Percentiles rank a stretch among this genome's conserved stretches.
Evolutionary conservation across 768 basidiomycete species (phyloP).

Genomic region (Kwoniella mangroviensis): DNA sequence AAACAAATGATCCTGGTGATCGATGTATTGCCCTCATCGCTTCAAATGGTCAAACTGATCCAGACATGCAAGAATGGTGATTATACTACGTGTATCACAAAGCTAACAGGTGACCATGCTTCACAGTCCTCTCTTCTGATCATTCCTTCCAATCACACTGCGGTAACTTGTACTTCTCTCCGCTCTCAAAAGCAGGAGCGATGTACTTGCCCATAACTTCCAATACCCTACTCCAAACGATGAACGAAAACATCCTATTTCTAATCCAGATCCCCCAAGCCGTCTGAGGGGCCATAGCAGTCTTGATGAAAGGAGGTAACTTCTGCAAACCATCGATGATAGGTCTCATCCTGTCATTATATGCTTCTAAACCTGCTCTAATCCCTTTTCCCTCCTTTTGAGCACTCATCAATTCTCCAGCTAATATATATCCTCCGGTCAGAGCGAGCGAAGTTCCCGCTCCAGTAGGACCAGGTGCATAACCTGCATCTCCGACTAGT

Average conservation of each 20-base stretch:
- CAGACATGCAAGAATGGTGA: too few species aligned
- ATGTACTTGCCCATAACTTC: neutral
- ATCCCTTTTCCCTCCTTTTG: neutral
- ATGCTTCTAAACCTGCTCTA: neutral
- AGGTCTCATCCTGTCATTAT: constrained; percentile 4
- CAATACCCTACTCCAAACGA: neutral
- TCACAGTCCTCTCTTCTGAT: neutral
- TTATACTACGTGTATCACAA: too few species aligned
- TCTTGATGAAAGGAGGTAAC: constrained; percentile 6
- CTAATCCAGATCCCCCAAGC: neutral
- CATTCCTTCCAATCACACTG: neutral
- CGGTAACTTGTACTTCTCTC: neutral
- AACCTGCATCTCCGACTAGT: constrained; percentile 40
- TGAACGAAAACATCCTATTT: constrained; percentile 4
- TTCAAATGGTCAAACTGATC: too few species aligned
- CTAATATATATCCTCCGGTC: constrained; percentile 41
- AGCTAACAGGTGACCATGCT: too few species aligned
- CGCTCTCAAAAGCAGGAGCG: neutral
- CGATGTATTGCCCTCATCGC: too few species aligned
- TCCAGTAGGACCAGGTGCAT: constrained; percentile 37
- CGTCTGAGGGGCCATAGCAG: neutral
- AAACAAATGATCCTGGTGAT: too few species aligned
- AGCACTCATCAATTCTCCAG: constrained; percentile 26
- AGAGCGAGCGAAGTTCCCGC: constrained; percentile 42
- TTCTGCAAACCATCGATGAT: constrained; percentile 6